Evolutionary conservation across 2,329 filamentous ascomycete genomes (phyloP).

Genomic region (Dothideomycetidae sp.): DNA sequence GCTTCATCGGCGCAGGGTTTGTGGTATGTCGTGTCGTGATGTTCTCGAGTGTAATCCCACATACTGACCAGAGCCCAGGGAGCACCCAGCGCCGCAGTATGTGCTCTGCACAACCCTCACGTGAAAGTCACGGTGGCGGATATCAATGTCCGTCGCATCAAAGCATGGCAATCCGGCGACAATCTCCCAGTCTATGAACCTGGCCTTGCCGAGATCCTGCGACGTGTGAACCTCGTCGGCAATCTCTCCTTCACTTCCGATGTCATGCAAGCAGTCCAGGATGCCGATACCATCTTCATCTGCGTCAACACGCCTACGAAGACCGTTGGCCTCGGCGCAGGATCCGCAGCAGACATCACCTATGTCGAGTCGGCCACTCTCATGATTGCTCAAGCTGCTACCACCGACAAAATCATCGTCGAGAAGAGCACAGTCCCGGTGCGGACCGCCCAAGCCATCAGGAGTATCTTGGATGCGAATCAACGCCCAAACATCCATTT

Average conservation of each 20-base stretch:
- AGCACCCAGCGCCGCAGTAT: slow-evolving; percentile 59
- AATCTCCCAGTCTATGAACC: slow-evolving; percentile 66
- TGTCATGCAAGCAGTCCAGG: slow-evolving; percentile 44
- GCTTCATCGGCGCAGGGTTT: slow-evolving; percentile 12
- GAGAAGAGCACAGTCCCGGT: slow-evolving; percentile 74
- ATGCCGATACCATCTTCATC: slow-evolving; percentile 61
- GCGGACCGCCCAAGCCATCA: slow-evolving; percentile 55
- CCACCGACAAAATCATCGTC: slow-evolving; percentile 56
- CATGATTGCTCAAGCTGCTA: slow-evolving; percentile 52
- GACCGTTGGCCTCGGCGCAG: slow-evolving; percentile 52
- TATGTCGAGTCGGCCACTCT: slow-evolving; percentile 56
- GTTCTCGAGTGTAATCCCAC: too few species aligned
- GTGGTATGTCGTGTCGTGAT: slow-evolving; percentile 12
- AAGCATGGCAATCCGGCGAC: slow-evolving; percentile 58
- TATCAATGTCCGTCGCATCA: slow-evolving; percentile 49
- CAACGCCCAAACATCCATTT: slow-evolving; percentile 45
- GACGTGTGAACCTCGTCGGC: slow-evolving; percentile 38
- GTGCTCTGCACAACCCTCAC: slow-evolving; percentile 58
- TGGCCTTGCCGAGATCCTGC: slow-evolving; percentile 53
- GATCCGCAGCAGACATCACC: slow-evolving; percentile 57
- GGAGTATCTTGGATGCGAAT: slow-evolving; percentile 43
- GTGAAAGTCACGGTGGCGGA: slow-evolving; percentile 62
- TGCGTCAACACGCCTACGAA: slow-evolving; percentile 73
- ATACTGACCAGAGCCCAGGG: slow-evolving; percentile 8
- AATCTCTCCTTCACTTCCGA: slow-evolving; percentile 66